Evolutionary conservation across 306 rosid species (phyloP).

Genomic region (Vachellia collinsii): DNA sequence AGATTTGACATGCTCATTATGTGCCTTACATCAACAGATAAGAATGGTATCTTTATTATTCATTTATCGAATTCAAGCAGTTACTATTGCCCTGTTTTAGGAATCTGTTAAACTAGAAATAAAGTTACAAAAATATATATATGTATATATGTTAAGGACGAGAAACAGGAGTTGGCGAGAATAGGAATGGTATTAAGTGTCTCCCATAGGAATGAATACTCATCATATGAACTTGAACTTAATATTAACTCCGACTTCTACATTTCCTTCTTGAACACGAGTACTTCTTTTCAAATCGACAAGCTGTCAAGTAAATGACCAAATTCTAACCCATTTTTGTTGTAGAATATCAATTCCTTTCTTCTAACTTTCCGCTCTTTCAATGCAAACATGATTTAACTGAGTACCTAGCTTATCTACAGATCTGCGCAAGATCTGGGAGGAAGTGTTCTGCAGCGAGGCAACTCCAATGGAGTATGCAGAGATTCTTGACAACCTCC

Average conservation of each 20-base stretch:
- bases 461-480: constrained; percentile 76
- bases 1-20: constrained; percentile 77
- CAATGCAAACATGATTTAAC: constrained; percentile 6
- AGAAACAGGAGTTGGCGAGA: neutral
- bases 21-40: constrained; percentile 75
- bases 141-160: neutral
- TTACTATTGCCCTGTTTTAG: constrained; percentile 17
- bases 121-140: neutral
- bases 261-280: neutral
- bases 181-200: neutral
- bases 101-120: constrained; percentile 5
- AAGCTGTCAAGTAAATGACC: neutral
- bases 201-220: neutral
- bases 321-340: constrained; percentile 5
- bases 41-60: constrained; percentile 58
- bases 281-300: neutral
- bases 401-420: constrained; percentile 38
- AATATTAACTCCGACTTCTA: neutral
- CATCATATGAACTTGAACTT: constrained; percentile 12
- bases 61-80: neutral
- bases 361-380: neutral
- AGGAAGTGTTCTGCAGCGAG: constrained; percentile 67
- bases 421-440: constrained; percentile 81
- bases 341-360: constrained; percentile 3
- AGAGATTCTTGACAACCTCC: constrained; percentile 67